These are phyloP conservation scores for Yamadazyma kitorensis DNA, from an alignment of 805 yeast genomes.

Conservation along the genomic window DNA sequence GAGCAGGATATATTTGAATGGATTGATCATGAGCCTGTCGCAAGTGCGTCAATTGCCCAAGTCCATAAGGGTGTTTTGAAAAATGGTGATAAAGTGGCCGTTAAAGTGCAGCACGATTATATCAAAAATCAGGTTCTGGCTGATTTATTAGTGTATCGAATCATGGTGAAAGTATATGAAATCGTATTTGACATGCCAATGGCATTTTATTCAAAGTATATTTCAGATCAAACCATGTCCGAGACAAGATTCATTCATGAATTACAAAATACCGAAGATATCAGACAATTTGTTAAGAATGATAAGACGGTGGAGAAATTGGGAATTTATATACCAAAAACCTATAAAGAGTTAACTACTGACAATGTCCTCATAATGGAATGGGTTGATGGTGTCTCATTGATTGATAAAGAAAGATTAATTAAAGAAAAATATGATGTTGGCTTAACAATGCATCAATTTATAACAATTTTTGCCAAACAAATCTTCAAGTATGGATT, in stretches of 20 bases:
- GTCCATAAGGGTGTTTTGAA: constrained; percentile 55
- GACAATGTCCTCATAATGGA: constrained; percentile 59
- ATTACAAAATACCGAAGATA: constrained; percentile 45
- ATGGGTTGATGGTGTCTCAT: constrained; percentile 72
- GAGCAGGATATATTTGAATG: constrained; percentile 31
- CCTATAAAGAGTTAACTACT: constrained; percentile 45
- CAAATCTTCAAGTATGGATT: constrained; percentile 67
- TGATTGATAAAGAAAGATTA: constrained; percentile 46
- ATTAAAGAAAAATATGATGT: constrained; percentile 37
- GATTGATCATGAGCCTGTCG: constrained; percentile 59
- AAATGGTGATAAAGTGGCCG: constrained; percentile 54
- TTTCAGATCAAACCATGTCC: constrained; percentile 52
- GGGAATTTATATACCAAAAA: constrained; percentile 55
- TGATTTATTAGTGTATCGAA: constrained; percentile 58
- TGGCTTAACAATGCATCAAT: constrained; percentile 44
- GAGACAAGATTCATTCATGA: constrained; percentile 66
- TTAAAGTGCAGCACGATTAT: constrained; percentile 64
- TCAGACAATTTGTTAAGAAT: constrained; percentile 33
- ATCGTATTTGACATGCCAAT: constrained; percentile 64
- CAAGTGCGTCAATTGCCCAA: constrained; percentile 75
- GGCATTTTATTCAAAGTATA: constrained; percentile 51
- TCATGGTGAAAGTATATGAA: constrained; percentile 52
- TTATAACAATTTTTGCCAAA: constrained; percentile 50
- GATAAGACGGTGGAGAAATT: constrained; percentile 39
- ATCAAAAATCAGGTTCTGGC: constrained; percentile 57